phyloP scores from a whole-genome alignment of 1,139 yeast genomes.

The Hyphopichia pseudoburtonii region DNA sequence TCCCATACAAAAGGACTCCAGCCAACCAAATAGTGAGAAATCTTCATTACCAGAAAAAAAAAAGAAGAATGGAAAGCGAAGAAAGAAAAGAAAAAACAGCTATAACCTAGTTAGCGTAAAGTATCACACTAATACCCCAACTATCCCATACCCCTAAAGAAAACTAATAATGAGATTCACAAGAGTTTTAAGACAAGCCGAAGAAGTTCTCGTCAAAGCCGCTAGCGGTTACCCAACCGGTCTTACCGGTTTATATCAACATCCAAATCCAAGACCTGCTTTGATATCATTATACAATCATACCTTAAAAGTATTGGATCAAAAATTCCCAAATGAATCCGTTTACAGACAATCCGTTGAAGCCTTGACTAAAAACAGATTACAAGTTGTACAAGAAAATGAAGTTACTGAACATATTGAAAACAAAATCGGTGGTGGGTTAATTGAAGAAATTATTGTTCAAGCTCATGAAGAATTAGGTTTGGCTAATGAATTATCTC shows the following conservation, averaged over 20 bases:
- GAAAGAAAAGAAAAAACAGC: background rate
- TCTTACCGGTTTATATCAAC: constrained; percentile 72
- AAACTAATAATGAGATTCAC: constrained; percentile 47
- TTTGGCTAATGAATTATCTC: constrained; percentile 67
- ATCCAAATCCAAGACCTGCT: constrained; percentile 85
- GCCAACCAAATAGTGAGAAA: constrained; percentile 27
- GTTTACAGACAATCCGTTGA: constrained; percentile 78
- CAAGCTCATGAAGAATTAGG: constrained; percentile 83
- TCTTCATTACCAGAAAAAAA: constrained; percentile 4
- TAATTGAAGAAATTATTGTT: constrained; percentile 77
- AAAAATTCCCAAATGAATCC: constrained; percentile 66
- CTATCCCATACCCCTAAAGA: constrained; percentile 3
- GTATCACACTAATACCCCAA: background rate
- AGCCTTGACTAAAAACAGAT: constrained; percentile 68
- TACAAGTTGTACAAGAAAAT: constrained; percentile 61
- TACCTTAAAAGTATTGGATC: constrained; percentile 59
- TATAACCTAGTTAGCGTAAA: background rate
- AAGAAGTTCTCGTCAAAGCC: constrained; percentile 65
- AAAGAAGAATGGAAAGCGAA: constrained; percentile 3
- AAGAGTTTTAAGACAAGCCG: constrained; percentile 48
- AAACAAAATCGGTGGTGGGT: constrained; percentile 74
- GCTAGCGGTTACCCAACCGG: constrained; percentile 77
- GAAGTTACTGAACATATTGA: constrained; percentile 72
- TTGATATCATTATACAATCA: constrained; percentile 68
- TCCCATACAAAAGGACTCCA: no score